These are phyloP conservation scores for Coniosporium apollinis DNA, from an alignment of 495 filamentous ascomycete genomes.

Conservation along the genomic window DNA sequence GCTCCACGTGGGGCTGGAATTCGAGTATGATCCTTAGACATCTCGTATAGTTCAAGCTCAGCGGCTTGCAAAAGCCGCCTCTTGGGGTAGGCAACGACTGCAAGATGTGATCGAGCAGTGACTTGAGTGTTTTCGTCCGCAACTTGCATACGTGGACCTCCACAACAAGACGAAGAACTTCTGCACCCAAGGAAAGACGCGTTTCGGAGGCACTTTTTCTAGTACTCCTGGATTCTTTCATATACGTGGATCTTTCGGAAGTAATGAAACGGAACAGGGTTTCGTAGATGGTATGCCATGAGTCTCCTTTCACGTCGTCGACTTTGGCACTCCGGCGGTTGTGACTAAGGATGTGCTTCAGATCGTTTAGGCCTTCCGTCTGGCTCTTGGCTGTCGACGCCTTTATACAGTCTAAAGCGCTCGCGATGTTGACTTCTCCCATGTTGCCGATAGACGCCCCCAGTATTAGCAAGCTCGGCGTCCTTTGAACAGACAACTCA, in stretches of 20 bases:
- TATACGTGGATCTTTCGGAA: slow-evolving; percentile 47
- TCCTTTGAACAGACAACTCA: too few relatives aligned
- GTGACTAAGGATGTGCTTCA: slow-evolving; percentile 46
- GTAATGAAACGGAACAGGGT: slow-evolving; percentile 54
- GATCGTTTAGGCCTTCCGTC: slow-evolving; percentile 27
- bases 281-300: slow-evolving; percentile 68
- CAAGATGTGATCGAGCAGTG: slow-evolving; percentile 64
- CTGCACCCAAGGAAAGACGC: slow-evolving; percentile 54
- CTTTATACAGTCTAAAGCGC: slow-evolving; percentile 4
- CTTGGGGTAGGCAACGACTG: slow-evolving; percentile 50
- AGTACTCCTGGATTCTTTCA: slow-evolving; percentile 34
- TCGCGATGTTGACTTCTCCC: too few relatives aligned
- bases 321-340: slow-evolving; percentile 39
- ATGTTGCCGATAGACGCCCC: too few relatives aligned
- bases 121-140: slow-evolving; percentile 56
- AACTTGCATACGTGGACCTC: slow-evolving; percentile 49
- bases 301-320: slow-evolving; percentile 47
- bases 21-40: slow-evolving; percentile 51
- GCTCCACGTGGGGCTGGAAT: slow-evolving; percentile 60
- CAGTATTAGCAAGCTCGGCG: too few relatives aligned
- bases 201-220: slow-evolving; percentile 29
- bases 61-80: slow-evolving; percentile 49
- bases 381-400: slow-evolving; percentile 13
- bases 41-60: slow-evolving; percentile 65
- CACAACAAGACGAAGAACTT: slow-evolving; percentile 51